Evolutionary conservation across 1,284 basidiomycete species (phyloP), one percentile per base, ranked within the genome.

Genomic region (Apiotrichum veenhuisii): DNA sequence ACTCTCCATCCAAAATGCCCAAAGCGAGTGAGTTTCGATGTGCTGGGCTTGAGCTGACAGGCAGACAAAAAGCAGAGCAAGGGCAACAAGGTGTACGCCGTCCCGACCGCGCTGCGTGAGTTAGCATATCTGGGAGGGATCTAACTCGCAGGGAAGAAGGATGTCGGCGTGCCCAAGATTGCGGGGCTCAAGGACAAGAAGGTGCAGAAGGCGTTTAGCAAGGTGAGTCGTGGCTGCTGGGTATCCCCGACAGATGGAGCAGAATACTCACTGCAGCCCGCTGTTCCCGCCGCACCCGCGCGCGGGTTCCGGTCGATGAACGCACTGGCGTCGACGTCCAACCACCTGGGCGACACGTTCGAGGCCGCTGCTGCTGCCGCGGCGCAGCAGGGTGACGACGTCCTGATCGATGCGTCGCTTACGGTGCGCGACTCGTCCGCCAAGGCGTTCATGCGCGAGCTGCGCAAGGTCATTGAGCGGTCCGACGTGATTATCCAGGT

Each of bases 401-500:
- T 68, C 26, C 69, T 49, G 59, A 68, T 62, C 84, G 84, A 74
- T 84, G 86, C 73, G 82, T 88, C 69, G 67, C 84, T 75, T 23
- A 76, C 70, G 14, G 65, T 70, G 17, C 66, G 72, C 36, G 77
- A 80, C 62, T 75, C 74, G 17, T 62, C 84, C 81, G 59, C 83
- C 80, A 69, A 85, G 86, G 75, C 89, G 84, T 76, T 81, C 88
- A 60, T 86, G 85, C 55, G 82, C 82, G 77, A 80, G 17, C 79
- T 98, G 36, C 85, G 92, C 75, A 94, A 91, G 78, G 94, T 98
- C 46, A 87, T 98, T 57, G 91, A 96, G 65, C 83, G 93, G 65
- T 87, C 88, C 58, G 95, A 98, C 73, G 90, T 98, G 30, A 79
- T 98, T 52, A 83, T 98, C 63, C 76, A 82, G 72, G 78, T 78